phyloP scores from a whole-genome alignment of 2,329 filamentous ascomycete genomes.

The Aspergillus felis region DNA sequence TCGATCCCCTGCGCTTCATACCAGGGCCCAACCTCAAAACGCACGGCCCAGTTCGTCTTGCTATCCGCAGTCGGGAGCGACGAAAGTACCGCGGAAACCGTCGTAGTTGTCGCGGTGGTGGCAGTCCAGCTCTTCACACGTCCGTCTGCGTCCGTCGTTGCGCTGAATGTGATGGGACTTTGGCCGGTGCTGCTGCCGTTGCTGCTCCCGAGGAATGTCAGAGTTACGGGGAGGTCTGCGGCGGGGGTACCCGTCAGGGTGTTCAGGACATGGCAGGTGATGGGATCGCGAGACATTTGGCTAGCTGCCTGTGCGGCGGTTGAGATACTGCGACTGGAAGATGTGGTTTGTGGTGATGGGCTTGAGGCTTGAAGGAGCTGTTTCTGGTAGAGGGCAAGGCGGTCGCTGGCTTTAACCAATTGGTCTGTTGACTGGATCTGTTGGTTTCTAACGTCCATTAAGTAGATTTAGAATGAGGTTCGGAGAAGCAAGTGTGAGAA shows the following conservation, averaged over 20 bases:
- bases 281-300: constrained; percentile 42
- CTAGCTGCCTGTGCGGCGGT: constrained; percentile 10
- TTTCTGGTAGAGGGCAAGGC: constrained; percentile 32
- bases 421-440: constrained; percentile 13
- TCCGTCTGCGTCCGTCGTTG: constrained; percentile 44
- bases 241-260: constrained; percentile 44
- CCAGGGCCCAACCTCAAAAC: constrained; percentile 45
- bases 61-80: constrained; percentile 33
- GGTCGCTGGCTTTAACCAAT: constrained; percentile 25
- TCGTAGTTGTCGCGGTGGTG: constrained; percentile 16
- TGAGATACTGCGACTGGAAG: constrained; percentile 10
- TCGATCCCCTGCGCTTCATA: constrained; percentile 45
- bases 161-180: constrained; percentile 30
- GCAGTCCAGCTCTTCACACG: constrained; percentile 43
- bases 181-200: constrained; percentile 26
- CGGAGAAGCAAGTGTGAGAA: neutral
- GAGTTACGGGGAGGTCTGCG: constrained; percentile 46
- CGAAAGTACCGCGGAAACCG: constrained; percentile 27
- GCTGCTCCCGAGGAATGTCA: constrained; percentile 54
- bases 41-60: constrained; percentile 45
- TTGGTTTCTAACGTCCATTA: constrained; percentile 21
- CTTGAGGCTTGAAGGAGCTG: constrained; percentile 20
- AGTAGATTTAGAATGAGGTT: constrained; percentile 9
- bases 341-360: constrained; percentile 8
- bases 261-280: constrained; percentile 51